phyloP scores from a whole-genome alignment of 2,329 filamentous ascomycete genomes.

The Botrytis elliptica region DNA sequence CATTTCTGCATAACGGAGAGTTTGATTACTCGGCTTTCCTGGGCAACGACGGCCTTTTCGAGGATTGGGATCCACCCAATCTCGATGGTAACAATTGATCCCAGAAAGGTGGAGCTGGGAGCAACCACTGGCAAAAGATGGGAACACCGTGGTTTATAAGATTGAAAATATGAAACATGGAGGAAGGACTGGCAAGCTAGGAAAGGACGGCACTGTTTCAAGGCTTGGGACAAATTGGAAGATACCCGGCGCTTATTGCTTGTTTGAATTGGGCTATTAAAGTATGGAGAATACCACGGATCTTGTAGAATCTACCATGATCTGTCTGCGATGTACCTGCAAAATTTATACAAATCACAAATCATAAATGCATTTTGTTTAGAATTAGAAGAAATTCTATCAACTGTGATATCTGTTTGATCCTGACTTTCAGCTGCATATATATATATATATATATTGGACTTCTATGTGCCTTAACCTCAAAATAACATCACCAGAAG shows the following conservation, averaged over 20 bases:
- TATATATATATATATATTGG: background rate
- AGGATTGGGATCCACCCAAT: background rate
- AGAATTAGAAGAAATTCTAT: background rate
- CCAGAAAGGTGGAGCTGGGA: background rate
- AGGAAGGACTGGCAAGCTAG: background rate
- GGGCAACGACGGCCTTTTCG: background rate
- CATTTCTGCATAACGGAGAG: background rate
- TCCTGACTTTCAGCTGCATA: background rate
- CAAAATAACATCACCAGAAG: background rate
- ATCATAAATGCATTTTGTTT: background rate
- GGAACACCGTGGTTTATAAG: background rate
- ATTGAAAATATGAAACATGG: no score
- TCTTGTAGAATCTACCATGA: background rate
- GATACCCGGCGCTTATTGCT: background rate
- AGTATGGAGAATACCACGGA: background rate
- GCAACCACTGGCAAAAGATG: background rate
- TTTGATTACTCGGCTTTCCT: background rate
- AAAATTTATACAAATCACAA: background rate
- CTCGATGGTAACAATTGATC: background rate
- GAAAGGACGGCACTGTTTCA: background rate
- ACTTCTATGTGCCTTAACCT: background rate
- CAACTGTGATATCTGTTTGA: background rate
- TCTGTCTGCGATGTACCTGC: background rate
- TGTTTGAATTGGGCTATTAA: no score
- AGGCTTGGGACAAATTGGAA: background rate